These are phyloP conservation scores for Neurospora sp. DNA, from an alignment of 495 filamentous ascomycete genomes.

Conservation along the genomic window DNA sequence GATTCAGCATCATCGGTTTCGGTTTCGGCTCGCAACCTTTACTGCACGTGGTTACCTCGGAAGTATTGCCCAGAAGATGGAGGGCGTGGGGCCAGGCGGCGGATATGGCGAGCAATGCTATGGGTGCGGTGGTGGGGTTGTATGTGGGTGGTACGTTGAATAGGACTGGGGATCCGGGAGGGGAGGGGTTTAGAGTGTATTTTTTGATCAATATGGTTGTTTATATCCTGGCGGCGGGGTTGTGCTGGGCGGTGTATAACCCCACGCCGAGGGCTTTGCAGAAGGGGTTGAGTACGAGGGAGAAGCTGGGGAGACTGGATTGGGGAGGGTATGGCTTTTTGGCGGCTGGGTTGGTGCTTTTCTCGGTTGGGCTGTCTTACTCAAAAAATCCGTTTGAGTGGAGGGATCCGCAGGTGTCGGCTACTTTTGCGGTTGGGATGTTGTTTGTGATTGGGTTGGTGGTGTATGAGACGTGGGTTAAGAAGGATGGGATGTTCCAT, in stretches of 20 bases:
- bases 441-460: conserved; percentile 7
- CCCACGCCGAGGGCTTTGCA: conserved; percentile 11
- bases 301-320: conserved; percentile 24
- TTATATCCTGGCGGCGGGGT: conserved; percentile 11
- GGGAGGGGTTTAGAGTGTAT: conserved; percentile 22
- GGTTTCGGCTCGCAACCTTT: conserved; percentile 26
- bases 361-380: conserved; percentile 26
- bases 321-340: conserved; percentile 26
- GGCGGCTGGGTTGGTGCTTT: conserved; percentile 18
- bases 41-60: conserved; percentile 24
- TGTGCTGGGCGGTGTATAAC: conserved; percentile 18
- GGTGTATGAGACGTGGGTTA: conserved; percentile 20
- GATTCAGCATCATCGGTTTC: conserved; percentile 18
- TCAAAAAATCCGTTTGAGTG: conserved; percentile 27
- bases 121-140: conserved; percentile 10
- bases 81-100: conserved; percentile 21
- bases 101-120: conserved; percentile 11
- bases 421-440: conserved; percentile 22
- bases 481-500: conserved; percentile 30
- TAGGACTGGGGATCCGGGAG: conserved; percentile 4
- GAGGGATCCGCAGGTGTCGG: conserved; percentile 19
- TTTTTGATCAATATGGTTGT: conserved; percentile 18
- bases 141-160: conserved; percentile 20
- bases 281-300: conserved; percentile 2
- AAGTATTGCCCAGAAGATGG: conserved; percentile 24